Base-by-base conservation (phyloP, 495 filamentous ascomycete genomes). In the Neurospora sp. region DNA sequence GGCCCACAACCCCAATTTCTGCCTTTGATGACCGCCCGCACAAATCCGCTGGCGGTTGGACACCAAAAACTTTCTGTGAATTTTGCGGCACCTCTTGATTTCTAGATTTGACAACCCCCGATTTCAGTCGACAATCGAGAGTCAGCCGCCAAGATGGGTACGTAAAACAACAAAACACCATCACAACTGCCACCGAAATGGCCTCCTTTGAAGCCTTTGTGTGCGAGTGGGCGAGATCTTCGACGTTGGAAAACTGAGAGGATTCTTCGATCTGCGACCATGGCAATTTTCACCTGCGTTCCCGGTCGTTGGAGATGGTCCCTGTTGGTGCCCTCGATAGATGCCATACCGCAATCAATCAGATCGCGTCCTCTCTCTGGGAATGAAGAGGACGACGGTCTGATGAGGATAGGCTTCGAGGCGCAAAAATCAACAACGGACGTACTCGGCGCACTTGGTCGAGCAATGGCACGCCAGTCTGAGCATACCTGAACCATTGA, bases 141-240 rank as follows among this genome's bases (percentile, higher is more conserved):
- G 81, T 78, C 80, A 81, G 31, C 76, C 81, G 80, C 81, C 81
- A 86, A 80, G 83, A 86, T 86, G 84, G 84, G 84, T 86, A 86
- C 80, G 84, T 86, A 77, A 75, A 68, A 73, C 22, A 72, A 18
- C 74, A 73, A 22, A 72, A 75, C 53, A 65, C 53, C 53, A 61
- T 61, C 53, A 61, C 53, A 65, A 65, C 53, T 65, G 53, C 53
- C 27, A 68, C 70, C 69, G 70, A 72, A 65, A 45, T 71, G 40
- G 65, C 35, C 78, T 79, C 76, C 76, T 74, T 73, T 75, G 72
- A 78, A 78, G 78, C 77, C 77, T 81, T 77, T 75, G 80, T 83
- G 81, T 84, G 82, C 83, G 79, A 85, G 82, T 84, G 81, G 83
- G 81, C 71, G 76, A 77, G 75, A 76, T 73, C 74, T 73, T 75